Base-by-base conservation (phyloP, 192 early-diverging fungal genomes). In the Kappamyces sp. region DNA sequence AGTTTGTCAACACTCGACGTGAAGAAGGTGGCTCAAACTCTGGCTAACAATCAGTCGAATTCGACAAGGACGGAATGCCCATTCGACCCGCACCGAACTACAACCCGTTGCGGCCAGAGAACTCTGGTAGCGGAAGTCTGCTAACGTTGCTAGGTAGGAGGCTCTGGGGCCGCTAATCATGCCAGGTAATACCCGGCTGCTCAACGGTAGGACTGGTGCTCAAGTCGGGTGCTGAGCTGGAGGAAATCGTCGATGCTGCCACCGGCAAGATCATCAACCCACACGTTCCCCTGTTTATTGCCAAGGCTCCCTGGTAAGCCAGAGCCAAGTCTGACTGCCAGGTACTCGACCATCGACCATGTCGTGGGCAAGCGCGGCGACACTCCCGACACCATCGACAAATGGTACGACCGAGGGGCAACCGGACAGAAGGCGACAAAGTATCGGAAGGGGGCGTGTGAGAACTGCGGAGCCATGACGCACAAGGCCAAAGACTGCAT, bases 231-330 rank as follows among this genome's bases (percentile, higher is more conserved):
- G 34, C 44, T 42, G 37, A 41, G 44, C 50, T 42, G 33, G 55
- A 57, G 38, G 36, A n/a, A 46, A 46, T 46, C 23, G 72, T 74
- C 54, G 72, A 74, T 50, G 72, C 75, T 3, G 72, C 76, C 52
- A 82, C 78, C 46, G 97, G 95, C 40, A 85, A 84, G 31, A 89
- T 90, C 63, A 97, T 99, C 77, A 98, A 99, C 68, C 97, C 97
- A 13, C 95, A 99, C 67, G 98, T 97, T 48, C 97, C 97, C 3
- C 84, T 94, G 57, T 97, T 89, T 70, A 97, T 97, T 74, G 85
- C 90, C 7, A 84, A 95, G 43, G 93, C 93, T 47, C 96, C 96
- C 65, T 99, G 94, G 71, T 82, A 85, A 48, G 62, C 75, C 40
- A 66, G 73, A 50, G 71, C 76, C 49, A 43, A 70, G 54, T 65